phyloP scores from a whole-genome alignment of 805 yeast genomes.

The Brettanomyces nanus region DNA sequence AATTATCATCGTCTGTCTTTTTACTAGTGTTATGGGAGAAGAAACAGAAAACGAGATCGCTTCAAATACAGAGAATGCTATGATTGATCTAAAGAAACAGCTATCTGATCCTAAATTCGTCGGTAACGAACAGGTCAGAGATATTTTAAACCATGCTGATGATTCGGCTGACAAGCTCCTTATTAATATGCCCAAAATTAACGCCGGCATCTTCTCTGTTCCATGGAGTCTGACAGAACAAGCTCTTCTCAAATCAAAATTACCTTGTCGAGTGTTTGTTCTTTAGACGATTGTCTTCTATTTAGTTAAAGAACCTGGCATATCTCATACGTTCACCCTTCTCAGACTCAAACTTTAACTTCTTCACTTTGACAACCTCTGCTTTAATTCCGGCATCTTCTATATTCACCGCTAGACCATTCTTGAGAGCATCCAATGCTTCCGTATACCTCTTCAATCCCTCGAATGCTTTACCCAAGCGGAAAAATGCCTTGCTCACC shows the following conservation, averaged over 20 bases:
- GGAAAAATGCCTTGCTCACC: constrained; percentile 20
- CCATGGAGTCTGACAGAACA: constrained; percentile 69
- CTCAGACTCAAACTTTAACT: constrained; percentile 33
- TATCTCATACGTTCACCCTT: constrained; percentile 45
- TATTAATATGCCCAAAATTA: constrained; percentile 67
- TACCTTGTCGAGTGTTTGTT: constrained; percentile 41
- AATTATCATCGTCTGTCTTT: constrained; percentile 53
- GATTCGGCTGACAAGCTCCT: background rate
- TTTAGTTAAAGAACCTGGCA: constrained; percentile 47
- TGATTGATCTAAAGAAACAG: constrained; percentile 38
- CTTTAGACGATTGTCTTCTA: constrained; percentile 16
- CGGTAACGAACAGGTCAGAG: background rate
- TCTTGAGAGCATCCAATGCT: constrained; percentile 39
- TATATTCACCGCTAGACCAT: constrained; percentile 36
- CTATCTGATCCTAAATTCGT: constrained; percentile 13
- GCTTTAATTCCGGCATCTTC: constrained; percentile 40
- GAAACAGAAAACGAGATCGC: constrained; percentile 41
- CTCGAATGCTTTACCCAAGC: constrained; percentile 25
- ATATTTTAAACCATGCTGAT: background rate
- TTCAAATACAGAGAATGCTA: constrained; percentile 39
- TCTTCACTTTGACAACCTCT: constrained; percentile 36
- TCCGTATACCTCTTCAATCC: constrained; percentile 38
- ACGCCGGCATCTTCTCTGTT: constrained; percentile 71
- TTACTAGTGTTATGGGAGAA: constrained; percentile 56
- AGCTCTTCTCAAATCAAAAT: constrained; percentile 30